These are phyloP conservation scores for Corylus avellana DNA, from an alignment of 306 rosid genomes.

Conservation along the genomic window DNA sequence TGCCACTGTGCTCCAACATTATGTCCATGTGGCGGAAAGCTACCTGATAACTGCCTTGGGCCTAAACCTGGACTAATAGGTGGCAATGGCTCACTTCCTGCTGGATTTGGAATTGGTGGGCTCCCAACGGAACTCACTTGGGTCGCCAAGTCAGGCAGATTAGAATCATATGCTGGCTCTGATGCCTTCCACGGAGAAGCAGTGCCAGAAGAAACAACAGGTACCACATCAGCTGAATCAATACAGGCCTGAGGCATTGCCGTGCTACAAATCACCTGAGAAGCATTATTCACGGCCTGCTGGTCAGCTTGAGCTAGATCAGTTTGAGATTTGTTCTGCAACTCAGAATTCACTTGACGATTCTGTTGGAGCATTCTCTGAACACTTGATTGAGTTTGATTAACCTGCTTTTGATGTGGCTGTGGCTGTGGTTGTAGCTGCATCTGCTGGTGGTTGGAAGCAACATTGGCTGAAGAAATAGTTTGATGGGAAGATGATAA, in stretches of 20 bases:
- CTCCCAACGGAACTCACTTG: constrained; percentile 56
- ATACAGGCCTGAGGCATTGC: constrained; percentile 52
- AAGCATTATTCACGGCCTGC: constrained; percentile 50
- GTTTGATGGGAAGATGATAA: constrained; percentile 55
- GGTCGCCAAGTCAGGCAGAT: constrained; percentile 44
- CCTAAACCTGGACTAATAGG: constrained; percentile 60
- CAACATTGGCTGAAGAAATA: constrained; percentile 34
- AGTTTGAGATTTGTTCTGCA: constrained; percentile 51
- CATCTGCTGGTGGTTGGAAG: constrained; percentile 60
- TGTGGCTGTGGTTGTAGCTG: constrained; percentile 51
- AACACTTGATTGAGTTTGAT: constrained; percentile 60
- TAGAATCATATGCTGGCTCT: constrained; percentile 58
- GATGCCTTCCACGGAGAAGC: constrained; percentile 76
- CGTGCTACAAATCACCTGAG: constrained; percentile 50
- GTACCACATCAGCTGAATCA: constrained; percentile 48
- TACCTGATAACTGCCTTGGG: constrained; percentile 60
- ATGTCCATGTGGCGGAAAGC: constrained; percentile 67
- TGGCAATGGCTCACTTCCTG: constrained; percentile 55
- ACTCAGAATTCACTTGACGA: constrained; percentile 57
- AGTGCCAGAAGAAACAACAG: constrained; percentile 43
- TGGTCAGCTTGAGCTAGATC: constrained; percentile 65
- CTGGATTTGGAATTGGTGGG: constrained; percentile 53
- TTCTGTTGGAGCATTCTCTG: constrained; percentile 69
- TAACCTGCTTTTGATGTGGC: constrained; percentile 60
- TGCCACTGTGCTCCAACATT: constrained; percentile 72